These are phyloP conservation scores for Chrysoporthe puriensis DNA, from an alignment of 2,329 filamentous ascomycete species.

Conservation along the genomic window DNA sequence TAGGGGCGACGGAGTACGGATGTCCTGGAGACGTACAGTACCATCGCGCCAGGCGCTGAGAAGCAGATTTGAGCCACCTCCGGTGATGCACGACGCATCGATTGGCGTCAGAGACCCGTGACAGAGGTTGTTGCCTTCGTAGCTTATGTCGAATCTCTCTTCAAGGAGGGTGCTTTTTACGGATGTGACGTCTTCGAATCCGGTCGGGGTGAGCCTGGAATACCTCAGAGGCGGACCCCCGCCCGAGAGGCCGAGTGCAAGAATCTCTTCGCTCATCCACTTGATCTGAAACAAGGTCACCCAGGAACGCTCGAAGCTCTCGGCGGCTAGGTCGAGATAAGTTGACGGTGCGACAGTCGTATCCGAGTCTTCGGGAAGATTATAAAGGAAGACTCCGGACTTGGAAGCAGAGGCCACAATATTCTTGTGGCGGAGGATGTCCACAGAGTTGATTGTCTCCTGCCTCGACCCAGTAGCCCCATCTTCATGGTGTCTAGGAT, in stretches of 20 bases:
- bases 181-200: conserved; percentile 43
- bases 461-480: not conserved
- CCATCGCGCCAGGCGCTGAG: conserved; percentile 60
- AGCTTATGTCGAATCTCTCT: conserved; percentile 33
- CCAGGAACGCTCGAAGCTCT: conserved; percentile 24
- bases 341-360: conserved; percentile 29
- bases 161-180: conserved; percentile 39
- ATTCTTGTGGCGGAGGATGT: conserved; percentile 35
- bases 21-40: conserved; percentile 51
- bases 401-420: conserved; percentile 42
- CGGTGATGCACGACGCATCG: conserved; percentile 36
- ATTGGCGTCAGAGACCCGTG: conserved; percentile 53
- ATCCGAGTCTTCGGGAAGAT: conserved; percentile 31
- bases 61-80: conserved; percentile 45
- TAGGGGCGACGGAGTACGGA: conserved; percentile 51
- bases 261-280: conserved; percentile 49
- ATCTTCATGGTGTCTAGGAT: conserved; percentile 32
- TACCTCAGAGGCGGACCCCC: conserved; percentile 49
- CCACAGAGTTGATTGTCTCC: conserved; percentile 39
- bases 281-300: conserved; percentile 41
- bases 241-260: conserved; percentile 52
- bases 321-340: conserved; percentile 31
- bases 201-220: conserved; percentile 50
- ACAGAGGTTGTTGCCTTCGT: conserved; percentile 34
- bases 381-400: conserved; percentile 41